These are phyloP conservation scores for Aspergillus eucalypticola DNA, from an alignment of 2,329 filamentous ascomycete genomes.

Conservation along the genomic window DNA sequence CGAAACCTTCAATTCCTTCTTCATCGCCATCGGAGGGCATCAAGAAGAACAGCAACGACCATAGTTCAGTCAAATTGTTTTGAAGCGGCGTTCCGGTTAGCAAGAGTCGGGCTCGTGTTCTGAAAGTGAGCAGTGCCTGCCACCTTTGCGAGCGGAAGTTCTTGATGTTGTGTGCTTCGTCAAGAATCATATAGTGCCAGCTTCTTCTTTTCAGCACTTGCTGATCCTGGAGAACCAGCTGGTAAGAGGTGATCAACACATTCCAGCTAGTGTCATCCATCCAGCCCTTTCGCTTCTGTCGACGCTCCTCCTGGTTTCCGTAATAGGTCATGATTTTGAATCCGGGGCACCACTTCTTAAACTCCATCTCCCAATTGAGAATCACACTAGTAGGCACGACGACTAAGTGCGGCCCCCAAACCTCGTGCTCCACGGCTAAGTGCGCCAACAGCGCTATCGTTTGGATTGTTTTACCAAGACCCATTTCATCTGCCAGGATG, in stretches of 20 bases:
- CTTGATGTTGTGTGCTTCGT: constrained; percentile 99
- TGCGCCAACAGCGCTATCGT: constrained; percentile 93
- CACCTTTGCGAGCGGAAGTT: constrained; percentile 98
- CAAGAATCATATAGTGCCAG: constrained; percentile 98
- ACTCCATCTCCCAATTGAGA: constrained; percentile 99
- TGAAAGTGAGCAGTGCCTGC: constrained; percentile 93
- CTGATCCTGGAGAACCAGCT: constrained; percentile 90
- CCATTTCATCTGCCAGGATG: constrained; percentile 98
- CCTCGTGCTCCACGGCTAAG: constrained; percentile 81
- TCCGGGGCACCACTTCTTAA: constrained; percentile 95
- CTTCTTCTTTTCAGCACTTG: constrained; percentile 87
- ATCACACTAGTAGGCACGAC: constrained; percentile 98
- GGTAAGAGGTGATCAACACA: constrained; percentile 96
- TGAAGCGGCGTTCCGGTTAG: constrained; percentile 94
- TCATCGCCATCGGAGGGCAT: constrained; percentile 79
- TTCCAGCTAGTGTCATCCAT: constrained; percentile 93
- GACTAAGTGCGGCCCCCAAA: constrained; percentile 95
- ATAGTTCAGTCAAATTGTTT: constrained; percentile 94
- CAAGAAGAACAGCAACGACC: constrained; percentile 94
- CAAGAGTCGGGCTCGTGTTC: constrained; percentile 81
- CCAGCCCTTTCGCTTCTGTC: constrained; percentile 89
- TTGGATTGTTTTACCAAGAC: constrained; percentile 95
- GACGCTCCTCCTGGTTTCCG: constrained; percentile 87
- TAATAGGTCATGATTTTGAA: constrained; percentile 99
- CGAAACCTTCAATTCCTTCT: constrained; percentile 83